Conservation (phyloP, 179 eudicot species). For the Beta corolliflora region DNA sequence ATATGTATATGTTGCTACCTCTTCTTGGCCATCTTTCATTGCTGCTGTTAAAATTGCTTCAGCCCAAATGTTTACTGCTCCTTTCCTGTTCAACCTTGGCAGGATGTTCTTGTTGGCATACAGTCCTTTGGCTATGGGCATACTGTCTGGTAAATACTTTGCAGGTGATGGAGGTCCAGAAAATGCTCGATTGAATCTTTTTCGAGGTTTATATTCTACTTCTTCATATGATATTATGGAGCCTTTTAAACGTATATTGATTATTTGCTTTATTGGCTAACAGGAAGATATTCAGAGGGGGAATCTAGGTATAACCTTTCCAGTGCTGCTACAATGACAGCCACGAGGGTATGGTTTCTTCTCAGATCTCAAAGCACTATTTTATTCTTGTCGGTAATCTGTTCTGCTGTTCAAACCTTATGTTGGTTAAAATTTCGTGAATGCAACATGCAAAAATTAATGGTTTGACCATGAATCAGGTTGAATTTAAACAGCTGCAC, state of each 20-base stretch:
- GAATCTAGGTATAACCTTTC: constrained; percentile 87
- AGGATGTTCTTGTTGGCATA: constrained; percentile 85
- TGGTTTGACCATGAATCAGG: neutral
- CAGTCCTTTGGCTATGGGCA: constrained; percentile 98
- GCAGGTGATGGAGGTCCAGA: constrained; percentile 59
- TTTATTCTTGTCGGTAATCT: neutral
- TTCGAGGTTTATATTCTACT: constrained; percentile 50
- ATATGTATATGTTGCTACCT: constrained; percentile 8
- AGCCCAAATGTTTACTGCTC: neutral
- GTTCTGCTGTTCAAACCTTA: neutral
- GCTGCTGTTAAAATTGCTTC: neutral
- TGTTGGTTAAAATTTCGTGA: neutral
- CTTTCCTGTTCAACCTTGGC: constrained; percentile 25
- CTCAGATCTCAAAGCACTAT: neutral
- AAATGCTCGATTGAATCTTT: constrained; percentile 84
- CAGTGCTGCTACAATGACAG: constrained; percentile 41
- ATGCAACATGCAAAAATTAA: neutral
- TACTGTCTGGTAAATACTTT: constrained; percentile 90
- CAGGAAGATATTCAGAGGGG: constrained; percentile 92
- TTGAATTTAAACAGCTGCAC: neutral
- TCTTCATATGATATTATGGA: neutral
- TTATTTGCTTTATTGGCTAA: constrained; percentile 18
- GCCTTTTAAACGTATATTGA: neutral
- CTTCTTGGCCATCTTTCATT: neutral
- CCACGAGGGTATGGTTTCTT: constrained; percentile 50